Evolutionary conservation across 2,329 filamentous ascomycete genomes (phyloP), one percentile per base, ranked within the genome.

Genomic region (Zymoseptoria brevis): DNA sequence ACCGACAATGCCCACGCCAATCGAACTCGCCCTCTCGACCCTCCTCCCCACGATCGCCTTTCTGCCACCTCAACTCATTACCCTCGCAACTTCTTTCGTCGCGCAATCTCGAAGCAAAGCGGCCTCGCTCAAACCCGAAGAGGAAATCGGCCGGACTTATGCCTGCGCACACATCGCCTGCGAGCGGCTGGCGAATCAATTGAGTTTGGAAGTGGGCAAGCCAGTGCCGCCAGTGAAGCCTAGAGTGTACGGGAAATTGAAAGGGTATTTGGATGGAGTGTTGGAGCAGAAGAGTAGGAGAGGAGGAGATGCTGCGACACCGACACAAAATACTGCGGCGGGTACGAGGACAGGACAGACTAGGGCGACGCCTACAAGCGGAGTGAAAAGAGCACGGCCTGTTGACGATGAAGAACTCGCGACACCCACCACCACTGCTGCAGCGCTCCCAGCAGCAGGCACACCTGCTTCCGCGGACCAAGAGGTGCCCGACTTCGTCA

Each of bases 101-200:
- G 86, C 89, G 1, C 90, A 94, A 73, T 95, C 90, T 11, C 85
- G 89, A 35, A 84, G 86, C 69, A 86, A 85, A 68, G 90, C 89
- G 54, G 86, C 84, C 69, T 87, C 83, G 16, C 79, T 96, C 56
- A 95, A 91, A 71, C 81, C 86, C 2, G 90, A 95, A 58, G 91
- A 96, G 73, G 92, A 96, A 73, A 85, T 94, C 64, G 90, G 87
- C n/a, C 83, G 92, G 19, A 81, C 83, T 4, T 94, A 94, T 73
- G 88, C 87, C 3, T 96, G 91, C 72, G 88, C 89, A 13, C 87
- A 96, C 74, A 83, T 99, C 61, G 94, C 94, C 19, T 97, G 92
- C 71, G 90, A 93, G 57, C 90, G 90, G 56, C 79, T 96, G 48
- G 92, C 91, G 70, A 87, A 86, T 57, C 73, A 80, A 0, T 82